These are phyloP conservation scores for Yarrowia porcina DNA, from an alignment of 805 yeast species.

Conservation along the genomic window DNA sequence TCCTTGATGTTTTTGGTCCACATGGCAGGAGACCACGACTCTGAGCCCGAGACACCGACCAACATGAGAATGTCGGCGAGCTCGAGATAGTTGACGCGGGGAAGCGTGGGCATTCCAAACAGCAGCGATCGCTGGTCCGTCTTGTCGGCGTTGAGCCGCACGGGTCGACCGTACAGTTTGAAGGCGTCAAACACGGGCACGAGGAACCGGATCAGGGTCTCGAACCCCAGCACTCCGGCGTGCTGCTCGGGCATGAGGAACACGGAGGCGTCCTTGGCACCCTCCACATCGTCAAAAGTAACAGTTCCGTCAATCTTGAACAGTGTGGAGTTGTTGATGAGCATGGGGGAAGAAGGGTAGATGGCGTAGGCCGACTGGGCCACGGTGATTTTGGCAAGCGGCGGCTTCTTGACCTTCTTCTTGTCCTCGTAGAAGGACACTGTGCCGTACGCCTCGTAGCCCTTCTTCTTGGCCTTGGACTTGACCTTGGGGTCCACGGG, in stretches of 20 bases:
- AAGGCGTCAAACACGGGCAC: constrained; percentile 75
- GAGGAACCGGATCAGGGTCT: constrained; percentile 76
- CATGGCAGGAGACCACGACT: constrained; percentile 53
- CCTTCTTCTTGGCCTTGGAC: constrained; percentile 44
- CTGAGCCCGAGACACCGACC: constrained; percentile 39
- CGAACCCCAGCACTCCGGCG: constrained; percentile 78
- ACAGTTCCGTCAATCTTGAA: constrained; percentile 85
- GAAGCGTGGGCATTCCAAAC: constrained; percentile 80
- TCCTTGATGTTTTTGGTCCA: constrained; percentile 61
- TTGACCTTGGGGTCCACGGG: constrained; percentile 45
- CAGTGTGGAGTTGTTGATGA: constrained; percentile 84
- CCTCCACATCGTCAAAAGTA: constrained; percentile 35
- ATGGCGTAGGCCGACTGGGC: constrained; percentile 80
- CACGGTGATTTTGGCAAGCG: constrained; percentile 73
- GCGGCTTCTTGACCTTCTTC: constrained; percentile 58
- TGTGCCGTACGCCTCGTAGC: constrained; percentile 51
- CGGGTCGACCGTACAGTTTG: constrained; percentile 77
- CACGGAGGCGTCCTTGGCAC: constrained; percentile 55
- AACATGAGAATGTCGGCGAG: constrained; percentile 55
- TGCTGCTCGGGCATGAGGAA: constrained; percentile 82
- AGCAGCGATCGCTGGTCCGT: constrained; percentile 60
- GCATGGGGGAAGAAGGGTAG: constrained; percentile 79
- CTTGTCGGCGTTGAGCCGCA: constrained; percentile 70
- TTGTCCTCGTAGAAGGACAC: constrained; percentile 81
- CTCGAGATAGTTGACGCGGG: constrained; percentile 68